phyloP scores from a whole-genome alignment of 495 filamentous ascomycete genomes.

The Podospora anserina region DNA sequence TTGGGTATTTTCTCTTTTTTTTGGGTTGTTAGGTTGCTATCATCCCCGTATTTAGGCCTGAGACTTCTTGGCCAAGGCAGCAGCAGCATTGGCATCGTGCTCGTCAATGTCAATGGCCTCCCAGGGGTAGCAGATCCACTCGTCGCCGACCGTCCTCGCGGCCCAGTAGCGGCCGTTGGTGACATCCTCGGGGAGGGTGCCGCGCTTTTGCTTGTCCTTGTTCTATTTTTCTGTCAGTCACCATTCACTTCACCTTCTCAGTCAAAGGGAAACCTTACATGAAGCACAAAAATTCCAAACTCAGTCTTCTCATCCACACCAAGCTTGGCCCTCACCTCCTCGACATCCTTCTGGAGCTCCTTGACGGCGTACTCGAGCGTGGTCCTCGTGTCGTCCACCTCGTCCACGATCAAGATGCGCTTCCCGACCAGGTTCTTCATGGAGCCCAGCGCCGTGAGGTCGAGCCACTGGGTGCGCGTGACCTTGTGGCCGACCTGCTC shows the following conservation, averaged over 20 bases:
- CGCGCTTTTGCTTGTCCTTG: conserved; percentile 96
- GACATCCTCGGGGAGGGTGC: conserved; percentile 76
- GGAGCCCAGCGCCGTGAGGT: conserved; percentile 76
- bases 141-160: conserved; percentile 80
- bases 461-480: conserved; percentile 96
- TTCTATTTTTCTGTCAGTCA: conserved; percentile 54
- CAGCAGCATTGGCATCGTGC: conserved; percentile 71
- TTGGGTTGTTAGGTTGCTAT: not conserved
- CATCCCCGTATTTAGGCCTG: not conserved
- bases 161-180: conserved; percentile 77
- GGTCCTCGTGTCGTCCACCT: conserved; percentile 97
- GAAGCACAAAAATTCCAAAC: conserved; percentile 92
- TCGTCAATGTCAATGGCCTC: conserved; percentile 94
- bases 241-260: too few species aligned
- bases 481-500: conserved; percentile 88
- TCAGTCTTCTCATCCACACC: conserved; percentile 69
- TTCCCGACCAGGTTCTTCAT: conserved; percentile 94
- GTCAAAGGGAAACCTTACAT: conserved; percentile 57
- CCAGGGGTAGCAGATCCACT: conserved; percentile 99
- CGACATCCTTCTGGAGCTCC: conserved; percentile 96
- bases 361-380: conserved; percentile 95
- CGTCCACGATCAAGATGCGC: conserved; percentile 96
- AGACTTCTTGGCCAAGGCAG: conserved; percentile 35
- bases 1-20: not conserved
- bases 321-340: conserved; percentile 67